Evolutionary conservation across 352 stramenopile species (phyloP).

Genomic region (Globisporangium solare): DNA sequence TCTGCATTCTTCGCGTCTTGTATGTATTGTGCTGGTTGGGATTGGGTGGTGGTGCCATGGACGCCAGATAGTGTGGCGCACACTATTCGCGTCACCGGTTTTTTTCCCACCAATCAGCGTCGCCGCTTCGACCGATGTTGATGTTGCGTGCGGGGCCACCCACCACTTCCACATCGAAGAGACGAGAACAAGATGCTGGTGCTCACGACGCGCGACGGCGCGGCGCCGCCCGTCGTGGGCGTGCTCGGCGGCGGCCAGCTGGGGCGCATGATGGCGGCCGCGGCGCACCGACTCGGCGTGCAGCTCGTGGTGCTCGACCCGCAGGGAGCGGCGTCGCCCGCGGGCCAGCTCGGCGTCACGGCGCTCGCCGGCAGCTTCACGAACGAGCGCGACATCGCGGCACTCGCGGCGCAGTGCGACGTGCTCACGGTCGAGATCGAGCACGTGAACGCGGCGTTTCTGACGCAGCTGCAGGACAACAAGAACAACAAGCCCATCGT

Average conservation of each 20-base stretch:
- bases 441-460: conserved; percentile 93
- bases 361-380: conserved; percentile 82
- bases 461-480: conserved; percentile 83
- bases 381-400: conserved; percentile 57
- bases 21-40: conserved; percentile 1
- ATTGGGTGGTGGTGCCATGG: not conserved
- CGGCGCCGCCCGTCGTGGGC: conserved; percentile 70
- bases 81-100: too few species aligned
- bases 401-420: conserved; percentile 82
- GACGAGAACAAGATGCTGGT: conserved; percentile 32
- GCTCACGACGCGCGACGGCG: conserved; percentile 32
- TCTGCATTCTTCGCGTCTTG: too few species aligned
- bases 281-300: conserved; percentile 92
- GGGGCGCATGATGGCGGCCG: conserved; percentile 98
- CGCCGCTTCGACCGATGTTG: conserved; percentile 3
- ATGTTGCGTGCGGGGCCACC: conserved; percentile 9
- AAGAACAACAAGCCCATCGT: conserved; percentile 20
- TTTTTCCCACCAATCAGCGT: not conserved
- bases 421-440: conserved; percentile 98
- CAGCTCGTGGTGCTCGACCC: conserved; percentile 93
- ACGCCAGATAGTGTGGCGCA: not conserved
- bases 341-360: conserved; percentile 61
- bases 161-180: conserved; percentile 9
- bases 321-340: conserved; percentile 60
- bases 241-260: conserved; percentile 96